A percentile compares a stretch with the other conserved stretches of the same genome.
phyloP scores from a whole-genome alignment of 805 yeast genomes.

The Saturnispora kantuleensis region DNA sequence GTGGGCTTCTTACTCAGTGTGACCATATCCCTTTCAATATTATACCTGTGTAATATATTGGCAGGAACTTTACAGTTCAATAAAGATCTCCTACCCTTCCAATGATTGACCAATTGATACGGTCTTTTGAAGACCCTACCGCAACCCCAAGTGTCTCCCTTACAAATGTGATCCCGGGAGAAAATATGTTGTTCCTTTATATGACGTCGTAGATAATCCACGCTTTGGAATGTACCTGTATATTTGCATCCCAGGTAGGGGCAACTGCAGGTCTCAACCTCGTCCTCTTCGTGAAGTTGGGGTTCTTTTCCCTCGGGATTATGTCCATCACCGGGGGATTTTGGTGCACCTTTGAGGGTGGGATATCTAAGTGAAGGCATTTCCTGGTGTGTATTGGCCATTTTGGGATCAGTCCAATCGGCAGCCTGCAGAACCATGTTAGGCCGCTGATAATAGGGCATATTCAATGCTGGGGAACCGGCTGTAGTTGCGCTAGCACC shows the following conservation, averaged over 20 bases:
- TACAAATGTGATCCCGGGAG: constrained; percentile 20
- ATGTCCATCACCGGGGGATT: too few relatives aligned
- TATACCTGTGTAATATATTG: neutral
- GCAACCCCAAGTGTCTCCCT: constrained; percentile 26
- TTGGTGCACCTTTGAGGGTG: neutral
- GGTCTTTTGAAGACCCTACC: constrained; percentile 26
- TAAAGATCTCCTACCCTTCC: constrained; percentile 25
- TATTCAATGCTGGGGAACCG: too few relatives aligned
- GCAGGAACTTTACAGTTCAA: constrained; percentile 23
- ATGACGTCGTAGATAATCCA: constrained; percentile 24
- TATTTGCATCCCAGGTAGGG: constrained; percentile 19
- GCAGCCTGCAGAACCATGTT: too few relatives aligned
- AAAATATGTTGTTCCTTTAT: constrained; percentile 24
- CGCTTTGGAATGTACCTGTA: constrained; percentile 23
- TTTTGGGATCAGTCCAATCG: too few relatives aligned
- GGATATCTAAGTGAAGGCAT: neutral
- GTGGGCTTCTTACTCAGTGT: constrained; percentile 2
- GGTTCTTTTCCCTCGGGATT: too few relatives aligned
- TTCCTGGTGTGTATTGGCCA: too few relatives aligned
- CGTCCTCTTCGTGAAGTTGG: too few relatives aligned
- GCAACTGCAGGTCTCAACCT: constrained; percentile 12
- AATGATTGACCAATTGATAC: constrained; percentile 26
- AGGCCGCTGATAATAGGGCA: too few relatives aligned
- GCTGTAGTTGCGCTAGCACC: too few relatives aligned
- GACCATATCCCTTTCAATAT: constrained; percentile 5